Conservation (phyloP, 306 rosid genomes). For the Sesbania bispinosa region DNA sequence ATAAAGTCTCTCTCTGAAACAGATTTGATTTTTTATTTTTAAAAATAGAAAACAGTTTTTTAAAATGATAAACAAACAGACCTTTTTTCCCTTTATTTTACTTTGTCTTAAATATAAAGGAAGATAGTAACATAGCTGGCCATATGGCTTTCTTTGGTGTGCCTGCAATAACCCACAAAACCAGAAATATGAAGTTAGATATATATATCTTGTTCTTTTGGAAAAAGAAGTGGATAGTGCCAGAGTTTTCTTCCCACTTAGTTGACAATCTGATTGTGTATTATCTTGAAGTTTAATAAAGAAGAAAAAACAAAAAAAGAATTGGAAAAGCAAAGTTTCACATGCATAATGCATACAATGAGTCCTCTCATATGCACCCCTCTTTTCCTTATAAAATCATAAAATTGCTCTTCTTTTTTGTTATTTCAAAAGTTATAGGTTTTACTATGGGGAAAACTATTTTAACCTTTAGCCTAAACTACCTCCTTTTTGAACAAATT, state of each 20-base stretch:
- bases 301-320: neutral
- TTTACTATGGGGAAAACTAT: neutral
- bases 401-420: neutral
- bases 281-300: neutral
- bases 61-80: too few species aligned
- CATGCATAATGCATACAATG: neutral
- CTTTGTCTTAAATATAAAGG: neutral
- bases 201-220: neutral
- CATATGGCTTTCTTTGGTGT: neutral
- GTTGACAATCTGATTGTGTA: neutral
- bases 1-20: too few species aligned
- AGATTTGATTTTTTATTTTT: too few species aligned
- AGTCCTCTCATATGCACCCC: neutral
- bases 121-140: constrained; percentile 5
- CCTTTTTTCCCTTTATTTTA: too few species aligned
- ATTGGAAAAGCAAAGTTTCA: neutral
- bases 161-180: neutral
- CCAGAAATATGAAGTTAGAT: neutral
- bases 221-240: neutral
- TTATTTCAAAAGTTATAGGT: neutral
- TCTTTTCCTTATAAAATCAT: neutral
- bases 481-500: too few species aligned
- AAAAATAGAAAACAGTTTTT: too few species aligned
- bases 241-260: neutral
- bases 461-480: too few species aligned